Percentiles rank a stretch among this genome's conserved stretches.
phyloP scores from a whole-genome alignment of 2,329 filamentous ascomycete species.

The Mollisiaceae sp. region DNA sequence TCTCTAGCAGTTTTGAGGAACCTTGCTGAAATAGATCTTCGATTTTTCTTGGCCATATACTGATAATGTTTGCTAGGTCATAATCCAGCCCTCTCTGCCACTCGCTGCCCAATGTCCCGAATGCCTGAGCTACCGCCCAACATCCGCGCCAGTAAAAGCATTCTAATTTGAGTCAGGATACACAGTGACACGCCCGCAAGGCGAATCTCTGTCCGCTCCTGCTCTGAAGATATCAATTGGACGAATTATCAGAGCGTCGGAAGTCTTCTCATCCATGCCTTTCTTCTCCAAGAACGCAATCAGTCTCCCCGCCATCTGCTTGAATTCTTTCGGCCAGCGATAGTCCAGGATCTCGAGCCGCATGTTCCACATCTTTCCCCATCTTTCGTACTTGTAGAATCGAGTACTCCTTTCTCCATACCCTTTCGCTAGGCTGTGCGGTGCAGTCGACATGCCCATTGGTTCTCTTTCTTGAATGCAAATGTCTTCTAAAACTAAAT shows the following conservation, averaged over 20 bases:
- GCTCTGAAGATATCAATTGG: constrained; percentile 3
- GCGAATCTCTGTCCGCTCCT: not conserved
- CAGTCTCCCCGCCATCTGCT: not conserved
- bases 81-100: too few relatives aligned
- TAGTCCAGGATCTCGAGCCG: not conserved
- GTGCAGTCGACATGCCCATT: not conserved
- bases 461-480: not conserved
- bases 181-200: not conserved
- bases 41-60: too few relatives aligned
- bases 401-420: not conserved
- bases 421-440: not conserved
- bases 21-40: too few relatives aligned
- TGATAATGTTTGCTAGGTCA: too few relatives aligned
- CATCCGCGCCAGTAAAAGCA: too few relatives aligned
- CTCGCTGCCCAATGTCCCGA: too few relatives aligned
- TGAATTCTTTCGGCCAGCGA: not conserved
- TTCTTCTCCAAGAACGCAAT: not conserved
- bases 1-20: too few relatives aligned
- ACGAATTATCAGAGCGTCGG: not conserved
- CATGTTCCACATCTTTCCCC: not conserved
- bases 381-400: not conserved
- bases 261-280: not conserved
- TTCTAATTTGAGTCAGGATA: not conserved
- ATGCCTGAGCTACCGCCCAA: too few relatives aligned
- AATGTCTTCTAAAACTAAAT: not conserved